A percentile compares a stretch with the other conserved stretches of the same genome.
These are phyloP conservation scores for Vitis amurensis DNA, from an alignment of 164 flowering plant genomes.

Conservation along the genomic window DNA sequence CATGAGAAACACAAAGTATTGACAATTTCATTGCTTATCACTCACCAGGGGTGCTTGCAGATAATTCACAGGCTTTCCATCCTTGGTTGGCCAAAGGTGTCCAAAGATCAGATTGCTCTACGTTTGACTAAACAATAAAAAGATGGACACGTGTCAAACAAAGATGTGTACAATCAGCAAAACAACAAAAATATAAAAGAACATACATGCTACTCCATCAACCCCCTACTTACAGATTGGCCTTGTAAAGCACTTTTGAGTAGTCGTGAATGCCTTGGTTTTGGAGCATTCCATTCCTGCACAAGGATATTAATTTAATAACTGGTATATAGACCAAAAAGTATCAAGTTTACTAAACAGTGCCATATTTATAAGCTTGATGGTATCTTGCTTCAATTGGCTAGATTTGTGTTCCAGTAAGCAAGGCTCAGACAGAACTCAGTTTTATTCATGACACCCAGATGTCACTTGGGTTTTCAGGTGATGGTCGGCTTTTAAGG, in stretches of 20 bases:
- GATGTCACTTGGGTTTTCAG: no score
- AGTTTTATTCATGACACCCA: no score
- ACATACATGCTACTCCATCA: not conserved
- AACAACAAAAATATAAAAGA: not conserved
- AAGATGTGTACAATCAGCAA: not conserved
- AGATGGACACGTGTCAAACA: constrained; percentile 4
- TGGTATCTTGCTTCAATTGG: no score
- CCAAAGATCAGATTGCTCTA: constrained; percentile 69
- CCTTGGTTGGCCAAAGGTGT: constrained; percentile 69
- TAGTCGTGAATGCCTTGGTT: constrained; percentile 71
- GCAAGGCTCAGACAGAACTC: no score
- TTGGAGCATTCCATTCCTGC: constrained; percentile 84
- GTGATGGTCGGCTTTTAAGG: no score
- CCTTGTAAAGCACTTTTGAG: constrained; percentile 73
- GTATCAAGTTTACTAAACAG: no score
- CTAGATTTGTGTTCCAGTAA: no score
- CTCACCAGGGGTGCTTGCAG: constrained; percentile 47
- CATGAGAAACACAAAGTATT: not conserved
- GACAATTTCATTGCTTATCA: constrained; percentile 5
- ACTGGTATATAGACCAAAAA: not conserved
- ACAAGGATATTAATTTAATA: constrained; percentile 1
- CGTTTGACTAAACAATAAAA: constrained; percentile 41
- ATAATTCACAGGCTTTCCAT: constrained; percentile 61
- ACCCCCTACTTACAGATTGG: constrained; percentile 47
- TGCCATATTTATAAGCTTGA: no score